Evolutionary conservation across 2,329 filamentous ascomycete genomes (phyloP), one percentile per base, ranked within the genome.

Genomic region (Colletotrichum nymphaeae): DNA sequence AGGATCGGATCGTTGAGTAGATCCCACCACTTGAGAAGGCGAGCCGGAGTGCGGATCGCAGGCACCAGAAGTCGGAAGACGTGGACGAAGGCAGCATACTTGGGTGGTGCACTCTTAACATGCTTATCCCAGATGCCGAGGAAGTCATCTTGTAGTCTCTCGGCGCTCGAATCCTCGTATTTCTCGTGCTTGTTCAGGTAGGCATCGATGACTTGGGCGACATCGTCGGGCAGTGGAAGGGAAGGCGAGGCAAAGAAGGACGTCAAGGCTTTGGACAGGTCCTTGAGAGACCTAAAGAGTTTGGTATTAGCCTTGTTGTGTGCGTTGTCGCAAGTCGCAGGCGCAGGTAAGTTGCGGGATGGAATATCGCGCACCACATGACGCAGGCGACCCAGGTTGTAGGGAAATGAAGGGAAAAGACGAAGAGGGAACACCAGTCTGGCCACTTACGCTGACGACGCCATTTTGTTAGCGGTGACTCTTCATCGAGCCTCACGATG

Each of bases 61-160:
- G 92, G 90, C 28, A 91, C 87, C 46, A 96, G 84, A 53, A 87
- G 88, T 59, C 90, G 88, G 68, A 96, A 83, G 58, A 94, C 87
- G 63, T 88, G 88, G 22, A 95, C 86, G 82, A 95, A 97, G n/a
- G 90, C 84, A 9, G 89, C 90, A 79, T 90, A 88, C 76, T 90
- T 89, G 63, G 87, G 81, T 2, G 89, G 84, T 28, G 86, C 85
- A 42, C 88, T 87, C 28, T 86, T 86, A 72, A 95, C 89, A 75
- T 90, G 86, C 78, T 89, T 91, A 71, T 92, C 87, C 83, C 92
- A 95, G 67, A 94, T 87, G 28, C 86, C 82, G 53, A 92, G 84
- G 8, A 97, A 87, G 77, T 95, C 93, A 53, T 95, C 93, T 74
- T 95, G 91, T 63, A 95, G 86, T 70, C 92, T 90, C 76, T 94